Conservation (phyloP, 192 early-diverging fungal genomes). For the Coemansia sp. region DNA sequence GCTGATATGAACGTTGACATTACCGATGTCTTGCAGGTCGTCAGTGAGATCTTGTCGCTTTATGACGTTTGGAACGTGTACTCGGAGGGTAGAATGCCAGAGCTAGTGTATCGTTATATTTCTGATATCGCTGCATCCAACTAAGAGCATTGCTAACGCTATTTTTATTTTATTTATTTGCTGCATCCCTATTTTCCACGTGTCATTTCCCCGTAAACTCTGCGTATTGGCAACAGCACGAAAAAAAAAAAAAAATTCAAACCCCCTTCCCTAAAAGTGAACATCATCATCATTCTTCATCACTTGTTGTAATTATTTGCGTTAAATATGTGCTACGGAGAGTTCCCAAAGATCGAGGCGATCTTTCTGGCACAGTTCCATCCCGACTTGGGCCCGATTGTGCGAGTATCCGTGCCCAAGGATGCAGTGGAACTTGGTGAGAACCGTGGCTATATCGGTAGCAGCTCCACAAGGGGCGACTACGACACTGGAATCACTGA, state of each 20-base stretch:
- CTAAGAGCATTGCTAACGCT: neutral
- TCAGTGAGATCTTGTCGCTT: conserved; percentile 73
- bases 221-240: too few relatives aligned
- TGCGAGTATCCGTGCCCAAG: conserved; percentile 43
- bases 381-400: conserved; percentile 45
- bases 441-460: conserved; percentile 16
- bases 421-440: conserved; percentile 36
- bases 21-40: conserved; percentile 73
- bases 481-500: neutral
- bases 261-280: too few relatives aligned
- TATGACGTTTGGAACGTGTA: conserved; percentile 73
- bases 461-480: neutral
- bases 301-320: too few relatives aligned
- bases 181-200: neutral
- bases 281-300: too few relatives aligned
- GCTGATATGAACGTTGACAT: conserved; percentile 81
- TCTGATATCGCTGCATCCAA: conserved; percentile 42
- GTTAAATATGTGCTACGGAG: conserved; percentile 6
- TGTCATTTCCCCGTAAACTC: conserved; percentile 9
- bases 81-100: conserved; percentile 61
- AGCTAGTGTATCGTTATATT: conserved; percentile 34
- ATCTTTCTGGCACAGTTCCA: conserved; percentile 51
- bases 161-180: neutral
- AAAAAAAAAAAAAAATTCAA: too few relatives aligned
- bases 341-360: conserved; percentile 44